Base-by-base conservation (phyloP, 2,329 filamentous ascomycete genomes). In the Clarireedia sp. region DNA sequence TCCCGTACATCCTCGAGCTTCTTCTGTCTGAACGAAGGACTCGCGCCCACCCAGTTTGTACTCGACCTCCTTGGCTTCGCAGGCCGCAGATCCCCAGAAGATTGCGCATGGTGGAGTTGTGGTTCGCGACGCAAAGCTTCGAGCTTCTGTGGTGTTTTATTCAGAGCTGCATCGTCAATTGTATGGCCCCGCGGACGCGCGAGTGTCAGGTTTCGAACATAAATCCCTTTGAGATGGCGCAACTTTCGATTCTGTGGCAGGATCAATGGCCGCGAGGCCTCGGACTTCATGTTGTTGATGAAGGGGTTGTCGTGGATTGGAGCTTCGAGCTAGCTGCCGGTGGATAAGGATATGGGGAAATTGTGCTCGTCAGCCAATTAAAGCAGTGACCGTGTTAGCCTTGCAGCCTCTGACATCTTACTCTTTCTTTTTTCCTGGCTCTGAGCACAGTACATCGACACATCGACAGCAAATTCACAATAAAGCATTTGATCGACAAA, bases 201-300 rank as follows among this genome's bases (percentile, higher is more conserved):
- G 62, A 96, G 84, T 59, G 83, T 84, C 44, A 96, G 76, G 70
- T 96, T 96, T 56, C 92, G 89, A 51, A 96, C 74, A 55, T 88
- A 92, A 63, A 97, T 82, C 62, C 89, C 90, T 65, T 89, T 85
- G 4, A 96, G 79, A 74, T 96, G 91, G 54, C 92, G 85, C 52
- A 97, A 78, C 70, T 87, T 90, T 69, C 90, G 88, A 70, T 96
- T 96, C 78, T 94, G 80, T 17, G 81, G 74, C 29, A 83, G 72
- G 59, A 86, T 74, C 43, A 78, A 74, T 41, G 80, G 78, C 54
- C 67, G 59, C 37, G 64, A 63, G 43, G 60, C 51, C 63, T 69
- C 66, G 49, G 61, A 57, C 44, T 60, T 60, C 68, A 68, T 69
- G 21, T 19, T 66, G 59, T 44, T 56, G 58, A 54, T 60, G 44